phyloP scores from a whole-genome alignment of 768 basidiomycete genomes.

The Krasilnikovozyma curviuscula region DNA sequence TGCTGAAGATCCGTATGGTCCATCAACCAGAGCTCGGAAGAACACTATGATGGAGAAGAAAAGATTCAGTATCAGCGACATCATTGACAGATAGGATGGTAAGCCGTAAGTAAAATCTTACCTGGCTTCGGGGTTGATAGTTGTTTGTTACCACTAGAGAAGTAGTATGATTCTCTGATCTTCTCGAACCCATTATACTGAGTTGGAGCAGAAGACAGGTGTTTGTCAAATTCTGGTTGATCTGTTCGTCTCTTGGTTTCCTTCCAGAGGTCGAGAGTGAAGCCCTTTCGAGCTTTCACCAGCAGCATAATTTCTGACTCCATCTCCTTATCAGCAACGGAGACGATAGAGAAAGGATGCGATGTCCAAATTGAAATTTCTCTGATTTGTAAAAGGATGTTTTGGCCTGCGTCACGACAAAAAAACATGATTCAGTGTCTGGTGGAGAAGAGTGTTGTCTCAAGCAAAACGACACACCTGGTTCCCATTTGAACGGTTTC shows the following conservation, averaged over 20 bases:
- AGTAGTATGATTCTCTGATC: conserved; percentile 7
- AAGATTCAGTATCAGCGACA: no score
- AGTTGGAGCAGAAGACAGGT: neutral
- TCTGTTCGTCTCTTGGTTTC: conserved; percentile 10
- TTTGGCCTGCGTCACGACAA: no score
- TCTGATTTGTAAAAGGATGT: conserved; percentile 50
- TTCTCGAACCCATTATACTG: neutral
- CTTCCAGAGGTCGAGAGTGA: conserved; percentile 45
- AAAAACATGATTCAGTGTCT: no score
- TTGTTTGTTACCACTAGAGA: conserved; percentile 6
- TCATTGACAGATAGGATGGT: no score
- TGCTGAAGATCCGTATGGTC: conserved; percentile 47
- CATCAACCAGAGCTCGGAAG: conserved; percentile 41
- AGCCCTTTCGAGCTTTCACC: conserved; percentile 48
- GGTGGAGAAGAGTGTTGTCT: no score
- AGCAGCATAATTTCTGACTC: conserved; percentile 45
- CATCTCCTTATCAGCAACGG: conserved; percentile 37
- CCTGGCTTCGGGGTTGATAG: conserved; percentile 7
- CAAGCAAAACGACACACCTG: no score
- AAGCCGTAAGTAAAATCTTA: no score
- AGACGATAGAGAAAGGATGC: conserved; percentile 57
- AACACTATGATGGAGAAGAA: conserved; percentile 24
- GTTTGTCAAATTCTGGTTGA: neutral
- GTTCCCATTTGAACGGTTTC: conserved; percentile 42
- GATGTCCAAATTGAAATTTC: conserved; percentile 40